phyloP scores from a whole-genome alignment of 441 rosid genomes.

The Adansonia gregorii region DNA sequence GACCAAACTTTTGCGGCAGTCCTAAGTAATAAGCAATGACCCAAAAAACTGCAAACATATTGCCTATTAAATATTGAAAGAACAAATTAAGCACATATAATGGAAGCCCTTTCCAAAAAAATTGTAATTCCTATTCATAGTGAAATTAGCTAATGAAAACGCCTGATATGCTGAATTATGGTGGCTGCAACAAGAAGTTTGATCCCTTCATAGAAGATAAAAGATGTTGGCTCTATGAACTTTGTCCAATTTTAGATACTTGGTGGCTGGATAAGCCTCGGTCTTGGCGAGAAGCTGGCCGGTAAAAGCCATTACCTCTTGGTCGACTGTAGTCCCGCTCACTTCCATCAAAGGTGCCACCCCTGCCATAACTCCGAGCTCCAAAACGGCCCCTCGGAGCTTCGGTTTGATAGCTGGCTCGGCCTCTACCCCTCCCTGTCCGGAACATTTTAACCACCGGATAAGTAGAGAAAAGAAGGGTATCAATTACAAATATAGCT shows the following conservation, averaged over 20 bases:
- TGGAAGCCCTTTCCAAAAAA: constrained; percentile 22
- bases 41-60: constrained; percentile 31
- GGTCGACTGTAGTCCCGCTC: constrained; percentile 50
- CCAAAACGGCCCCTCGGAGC: constrained; percentile 52
- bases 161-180: constrained; percentile 2
- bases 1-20: not conserved
- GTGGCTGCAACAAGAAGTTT: constrained; percentile 37
- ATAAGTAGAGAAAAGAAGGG: not conserved
- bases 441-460: constrained; percentile 13
- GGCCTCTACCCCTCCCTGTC: constrained; percentile 60
- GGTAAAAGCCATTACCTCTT: constrained; percentile 59
- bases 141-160: constrained; percentile 30
- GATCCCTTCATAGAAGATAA: constrained; percentile 28
- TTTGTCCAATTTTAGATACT: constrained; percentile 39
- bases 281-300: constrained; percentile 48
- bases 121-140: constrained; percentile 26
- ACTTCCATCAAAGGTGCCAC: constrained; percentile 43
- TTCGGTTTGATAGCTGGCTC: constrained; percentile 54
- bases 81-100: not conserved
- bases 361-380: constrained; percentile 47
- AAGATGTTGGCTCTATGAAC: constrained; percentile 38
- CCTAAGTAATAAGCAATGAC: not conserved
- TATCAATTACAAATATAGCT: not conserved
- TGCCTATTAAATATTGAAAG: constrained; percentile 22
- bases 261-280: constrained; percentile 39